Evolutionary conservation across 495 filamentous ascomycete species (phyloP), one percentile per base, ranked within the genome.

Genomic region (Penicillium ucsense): DNA sequence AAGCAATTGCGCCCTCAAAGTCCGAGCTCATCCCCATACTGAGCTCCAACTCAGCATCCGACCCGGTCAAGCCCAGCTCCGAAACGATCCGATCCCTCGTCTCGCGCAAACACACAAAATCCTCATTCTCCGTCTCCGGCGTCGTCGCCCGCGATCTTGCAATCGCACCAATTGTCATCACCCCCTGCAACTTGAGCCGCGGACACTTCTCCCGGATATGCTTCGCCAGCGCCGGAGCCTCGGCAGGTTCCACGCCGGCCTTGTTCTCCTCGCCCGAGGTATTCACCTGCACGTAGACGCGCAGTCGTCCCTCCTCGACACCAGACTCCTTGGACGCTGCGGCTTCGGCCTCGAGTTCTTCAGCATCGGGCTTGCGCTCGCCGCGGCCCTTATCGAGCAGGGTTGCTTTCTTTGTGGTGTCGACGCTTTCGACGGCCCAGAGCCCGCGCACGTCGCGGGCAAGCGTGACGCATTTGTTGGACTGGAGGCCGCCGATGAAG

Each of bases 101-200:
- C 63, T 84, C 75, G 36, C 63, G 72, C 64, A 98, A 62, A 28
- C 63, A 55, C 7, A 80, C 52, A 59, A 97, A 97, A 68, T 98
- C 92, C 63, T 90, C 88, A 67, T 98, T 98, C 67, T 91, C 86
- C 12, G 71, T 79, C 50, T 87, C 91, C 5, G 76, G 55, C 27
- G 79, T 82, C 7, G 79, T 81, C 3, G 74, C 85, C 55, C 78
- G 71, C 29, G 83, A 89, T 47, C 90, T 66, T 42, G 88, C 90
- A 59, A 98, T 92, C 11, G 89, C 88, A 1, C 92, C 92, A 57
- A 98, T 97, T 1, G 92, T 98, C 92, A 98, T 98, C 4, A 98
- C 60, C 0, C 92, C 92, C 45, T 84, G 73, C 12, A 98, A 61
- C 37, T 77, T 68, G 31, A 98, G 65, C 60, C 83, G 74, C 3